Percentiles rank a stretch among this genome's conserved stretches.
These are phyloP conservation scores for Neurospora hispaniola DNA, from an alignment of 495 filamentous ascomycete genomes.

Conservation along the genomic window DNA sequence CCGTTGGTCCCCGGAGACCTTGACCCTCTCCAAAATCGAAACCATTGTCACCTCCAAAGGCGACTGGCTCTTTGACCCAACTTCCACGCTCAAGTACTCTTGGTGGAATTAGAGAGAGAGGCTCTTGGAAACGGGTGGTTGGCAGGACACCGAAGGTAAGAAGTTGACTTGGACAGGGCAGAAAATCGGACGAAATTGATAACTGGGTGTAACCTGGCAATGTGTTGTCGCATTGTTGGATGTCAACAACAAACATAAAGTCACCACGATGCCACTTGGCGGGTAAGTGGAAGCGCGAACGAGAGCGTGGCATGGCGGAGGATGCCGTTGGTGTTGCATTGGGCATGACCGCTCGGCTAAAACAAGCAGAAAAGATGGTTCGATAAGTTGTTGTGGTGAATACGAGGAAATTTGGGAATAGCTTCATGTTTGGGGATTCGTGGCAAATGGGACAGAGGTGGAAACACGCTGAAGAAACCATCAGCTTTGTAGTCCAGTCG, in stretches of 20 bases:
- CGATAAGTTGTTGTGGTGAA: neutral
- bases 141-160: neutral
- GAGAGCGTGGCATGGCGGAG: neutral
- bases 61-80: slow-evolving; percentile 43
- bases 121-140: no score
- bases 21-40: slow-evolving; percentile 30
- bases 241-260: neutral
- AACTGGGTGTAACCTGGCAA: neutral
- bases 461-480: neutral
- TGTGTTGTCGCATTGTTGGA: neutral
- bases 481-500: neutral
- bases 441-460: neutral
- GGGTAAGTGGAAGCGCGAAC: neutral
- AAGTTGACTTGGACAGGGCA: neutral
- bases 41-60: slow-evolving; percentile 31
- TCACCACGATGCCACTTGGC: neutral
- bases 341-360: neutral
- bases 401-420: neutral
- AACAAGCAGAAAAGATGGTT: neutral
- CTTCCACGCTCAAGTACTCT: slow-evolving; percentile 37
- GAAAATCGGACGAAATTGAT: neutral
- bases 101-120: no score
- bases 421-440: neutral
- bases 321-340: neutral
- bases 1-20: slow-evolving; percentile 19